Conservation (phyloP, 2,329 filamentous ascomycete species). For the Zasmidium angulare region DNA sequence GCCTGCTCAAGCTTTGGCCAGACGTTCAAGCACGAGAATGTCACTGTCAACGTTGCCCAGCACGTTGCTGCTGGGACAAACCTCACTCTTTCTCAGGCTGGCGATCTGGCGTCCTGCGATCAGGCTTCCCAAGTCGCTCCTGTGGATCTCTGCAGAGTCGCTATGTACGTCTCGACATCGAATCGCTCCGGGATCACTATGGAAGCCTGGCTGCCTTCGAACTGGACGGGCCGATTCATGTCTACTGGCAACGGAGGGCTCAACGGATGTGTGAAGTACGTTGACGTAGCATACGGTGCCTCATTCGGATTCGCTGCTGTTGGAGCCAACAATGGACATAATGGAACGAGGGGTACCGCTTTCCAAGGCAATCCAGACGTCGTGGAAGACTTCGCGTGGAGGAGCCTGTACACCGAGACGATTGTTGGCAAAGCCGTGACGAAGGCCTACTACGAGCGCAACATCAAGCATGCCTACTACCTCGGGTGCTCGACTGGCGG, state of each 20-base stretch:
- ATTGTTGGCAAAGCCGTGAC: conserved; percentile 33
- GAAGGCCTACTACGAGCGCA: conserved; percentile 37
- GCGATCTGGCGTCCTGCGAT: conserved; percentile 43
- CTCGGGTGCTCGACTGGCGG: conserved; percentile 49
- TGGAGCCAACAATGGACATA: conserved; percentile 44
- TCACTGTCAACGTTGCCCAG: conserved; percentile 28
- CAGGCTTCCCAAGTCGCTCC: conserved; percentile 32
- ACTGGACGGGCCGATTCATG: conserved; percentile 43
- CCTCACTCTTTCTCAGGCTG: conserved; percentile 24
- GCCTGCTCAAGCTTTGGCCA: conserved; percentile 24
- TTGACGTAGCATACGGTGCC: conserved; percentile 40
- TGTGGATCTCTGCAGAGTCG: conserved; percentile 43
- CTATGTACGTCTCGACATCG: conserved; percentile 41
- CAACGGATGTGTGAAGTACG: conserved; percentile 39
- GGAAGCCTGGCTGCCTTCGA: conserved; percentile 47
- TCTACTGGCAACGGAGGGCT: conserved; percentile 45
- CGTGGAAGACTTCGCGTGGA: conserved; percentile 50
- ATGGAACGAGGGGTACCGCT: conserved; percentile 45
- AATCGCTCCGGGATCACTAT: conserved; percentile 42
- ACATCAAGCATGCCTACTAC: conserved; percentile 47
- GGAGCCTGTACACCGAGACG: conserved; percentile 30
- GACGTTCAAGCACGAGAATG: conserved; percentile 24
- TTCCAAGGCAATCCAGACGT: conserved; percentile 50
- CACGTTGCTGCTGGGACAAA: conserved; percentile 31
- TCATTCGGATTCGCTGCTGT: conserved; percentile 42